Base-by-base conservation (phyloP, 148 eudicot genomes). In the Cornus florida region DNA sequence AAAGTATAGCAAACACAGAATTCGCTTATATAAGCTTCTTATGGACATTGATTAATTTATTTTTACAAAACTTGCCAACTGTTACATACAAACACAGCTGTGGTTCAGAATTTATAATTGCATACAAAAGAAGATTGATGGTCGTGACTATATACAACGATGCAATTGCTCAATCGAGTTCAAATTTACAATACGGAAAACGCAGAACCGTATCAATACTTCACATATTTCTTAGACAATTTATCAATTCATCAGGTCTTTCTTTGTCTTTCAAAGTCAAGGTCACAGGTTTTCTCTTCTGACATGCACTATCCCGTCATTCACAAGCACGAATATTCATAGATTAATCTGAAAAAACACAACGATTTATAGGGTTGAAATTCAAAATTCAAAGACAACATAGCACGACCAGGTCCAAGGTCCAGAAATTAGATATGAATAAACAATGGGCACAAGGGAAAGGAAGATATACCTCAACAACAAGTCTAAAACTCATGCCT, bases 401-500 rank as follows among this genome's bases (percentile, higher is more conserved):
- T 16, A 16, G 12, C 19, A 53, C 19, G 12, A 43, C 9, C 10
- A 24, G 4, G 16, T 9, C 67, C 60, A 43, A 7, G 6, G 4
- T 43, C 8, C 48, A 39, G 22, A 64, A 46, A 50, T 59, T 5
- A 17, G 10, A 24, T 2, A 16, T 70, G 14, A 13, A 60, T 24
- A 75, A 22, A 23, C 28, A 69, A 50, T 28, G 35, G 50, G 56
- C 46, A 13, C 67, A 6, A 7, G 23, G 35, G 33, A 22, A 70
- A 35, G 68, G 10, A 69, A 70, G 50, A 67, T 53, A 10, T 74
- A 68, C 74, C 74, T 56, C 11, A 23, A 53, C 10, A 19, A 10
- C n/a, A 20, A 20, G 31, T 38, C 65, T 67, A 81, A 70, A 74
- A 41, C 22, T 83, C 81, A 74, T 69, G 66, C 56, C 67, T 62